These are phyloP conservation scores for Vaccinium darrowii DNA, from an alignment of 148 eudicot species.

Conservation along the genomic window DNA sequence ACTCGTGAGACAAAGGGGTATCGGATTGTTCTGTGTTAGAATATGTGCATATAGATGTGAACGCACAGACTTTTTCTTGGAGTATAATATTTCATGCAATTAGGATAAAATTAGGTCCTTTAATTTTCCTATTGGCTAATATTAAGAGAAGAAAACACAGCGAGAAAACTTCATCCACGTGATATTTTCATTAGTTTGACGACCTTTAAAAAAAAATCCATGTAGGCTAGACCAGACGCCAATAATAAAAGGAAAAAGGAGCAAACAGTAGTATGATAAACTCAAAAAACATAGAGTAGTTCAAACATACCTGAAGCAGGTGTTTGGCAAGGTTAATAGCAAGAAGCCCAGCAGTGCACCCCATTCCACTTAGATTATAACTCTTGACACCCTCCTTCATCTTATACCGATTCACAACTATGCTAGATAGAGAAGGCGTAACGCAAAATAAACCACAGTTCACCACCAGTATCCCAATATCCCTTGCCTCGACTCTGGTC, in stretches of 20 bases:
- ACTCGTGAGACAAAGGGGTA: too few species aligned
- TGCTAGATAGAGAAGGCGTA: conserved; percentile 24
- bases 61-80: too few species aligned
- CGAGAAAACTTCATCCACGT: too few species aligned
- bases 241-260: not conserved
- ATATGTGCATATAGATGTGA: too few species aligned
- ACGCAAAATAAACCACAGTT: conserved; percentile 19
- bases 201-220: too few species aligned
- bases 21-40: too few species aligned
- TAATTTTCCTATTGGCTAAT: too few species aligned
- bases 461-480: conserved; percentile 28
- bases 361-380: conserved; percentile 34
- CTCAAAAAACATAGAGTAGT: not conserved
- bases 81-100: too few species aligned
- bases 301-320: conserved; percentile 28
- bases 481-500: conserved; percentile 19
- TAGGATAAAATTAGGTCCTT: too few species aligned
- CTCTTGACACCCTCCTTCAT: conserved; percentile 17
- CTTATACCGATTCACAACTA: conserved; percentile 25
- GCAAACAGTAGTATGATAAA: too few species aligned
- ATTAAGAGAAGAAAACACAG: too few species aligned
- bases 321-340: conserved; percentile 27
- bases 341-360: conserved; percentile 28
- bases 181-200: too few species aligned
- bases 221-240: not conserved